These are phyloP conservation scores for Polytolypa hystricis DNA, from an alignment of 2,329 filamentous ascomycete genomes.

Conservation along the genomic window DNA sequence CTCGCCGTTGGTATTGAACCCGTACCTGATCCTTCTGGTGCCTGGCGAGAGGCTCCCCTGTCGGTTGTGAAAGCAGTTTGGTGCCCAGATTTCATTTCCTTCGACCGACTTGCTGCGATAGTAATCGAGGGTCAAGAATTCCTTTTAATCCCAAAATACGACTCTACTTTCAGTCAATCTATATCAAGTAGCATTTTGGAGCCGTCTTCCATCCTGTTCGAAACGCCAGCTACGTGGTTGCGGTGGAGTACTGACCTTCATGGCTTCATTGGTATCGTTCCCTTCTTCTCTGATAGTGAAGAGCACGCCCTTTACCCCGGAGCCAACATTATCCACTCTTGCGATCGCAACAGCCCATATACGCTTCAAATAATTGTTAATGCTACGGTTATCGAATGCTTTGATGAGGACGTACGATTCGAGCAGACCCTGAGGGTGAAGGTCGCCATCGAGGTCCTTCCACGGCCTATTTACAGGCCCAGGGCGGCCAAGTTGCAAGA, in stretches of 20 bases:
- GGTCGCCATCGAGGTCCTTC: too few species aligned
- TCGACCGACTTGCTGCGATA: conserved; percentile 4
- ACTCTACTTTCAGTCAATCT: neutral
- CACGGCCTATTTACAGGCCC: too few species aligned
- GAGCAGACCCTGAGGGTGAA: conserved; percentile 9
- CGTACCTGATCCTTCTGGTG: too few species aligned
- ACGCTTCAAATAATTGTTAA: conserved; percentile 11
- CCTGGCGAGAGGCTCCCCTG: too few species aligned
- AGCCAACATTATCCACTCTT: neutral
- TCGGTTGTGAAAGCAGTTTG: conserved; percentile 3
- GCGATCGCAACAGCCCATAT: neutral
- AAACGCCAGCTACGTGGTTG: conserved; percentile 13
- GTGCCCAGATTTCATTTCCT: conserved; percentile 8
- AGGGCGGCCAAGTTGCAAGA: too few species aligned
- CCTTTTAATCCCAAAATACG: conserved; percentile 8
- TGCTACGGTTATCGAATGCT: conserved; percentile 8
- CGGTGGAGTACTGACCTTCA: conserved; percentile 11
- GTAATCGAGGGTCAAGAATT: conserved; percentile 9
- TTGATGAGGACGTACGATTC: conserved; percentile 8
- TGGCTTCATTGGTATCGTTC: conserved; percentile 15
- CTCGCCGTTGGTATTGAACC: too few species aligned
- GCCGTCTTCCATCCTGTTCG: neutral
- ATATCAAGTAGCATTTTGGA: neutral
- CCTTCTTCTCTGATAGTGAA: conserved; percentile 11
- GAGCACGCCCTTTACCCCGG: conserved; percentile 2